Conservation (phyloP, 2,329 filamentous ascomycete genomes). For the Dothideomycetidae sp. region DNA sequence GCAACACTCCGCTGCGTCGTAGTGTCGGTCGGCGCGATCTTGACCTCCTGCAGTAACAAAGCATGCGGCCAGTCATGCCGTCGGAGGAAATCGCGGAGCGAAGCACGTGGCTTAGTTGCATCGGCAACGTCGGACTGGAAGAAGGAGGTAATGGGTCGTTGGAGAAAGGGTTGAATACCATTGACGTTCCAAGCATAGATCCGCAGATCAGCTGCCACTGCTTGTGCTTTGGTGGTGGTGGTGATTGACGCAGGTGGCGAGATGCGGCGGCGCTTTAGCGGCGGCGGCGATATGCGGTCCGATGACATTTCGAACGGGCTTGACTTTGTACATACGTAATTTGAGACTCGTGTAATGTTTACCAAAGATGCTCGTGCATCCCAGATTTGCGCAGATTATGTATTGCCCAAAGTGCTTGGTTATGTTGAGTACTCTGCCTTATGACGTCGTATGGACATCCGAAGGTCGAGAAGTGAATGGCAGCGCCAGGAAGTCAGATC, state of each 20-base stretch:
- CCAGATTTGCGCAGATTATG: too few species aligned
- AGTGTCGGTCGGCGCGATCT: conserved; percentile 29
- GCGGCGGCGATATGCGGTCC: conserved; percentile 22
- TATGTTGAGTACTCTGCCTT: too few species aligned
- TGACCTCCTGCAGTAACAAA: conserved; percentile 37
- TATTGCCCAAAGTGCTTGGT: too few species aligned
- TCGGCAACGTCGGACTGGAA: conserved; percentile 16
- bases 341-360: too few species aligned
- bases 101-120: conserved; percentile 13
- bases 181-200: conserved; percentile 38
- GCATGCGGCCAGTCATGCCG: conserved; percentile 32
- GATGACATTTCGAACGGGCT: too few species aligned
- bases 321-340: too few species aligned
- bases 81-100: conserved; percentile 30
- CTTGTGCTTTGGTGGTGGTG: too few species aligned
- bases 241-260: not conserved
- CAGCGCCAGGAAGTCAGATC: too few species aligned
- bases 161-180: conserved; percentile 31
- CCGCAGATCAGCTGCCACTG: conserved; percentile 14
- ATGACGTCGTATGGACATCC: too few species aligned
- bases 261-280: conserved; percentile 17
- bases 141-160: conserved; percentile 28
- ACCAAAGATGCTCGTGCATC: too few species aligned
- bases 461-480: too few species aligned
- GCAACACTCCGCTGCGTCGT: conserved; percentile 28